Conservation (phyloP, 805 yeast genomes). For the Teunomyces kruisii region DNA sequence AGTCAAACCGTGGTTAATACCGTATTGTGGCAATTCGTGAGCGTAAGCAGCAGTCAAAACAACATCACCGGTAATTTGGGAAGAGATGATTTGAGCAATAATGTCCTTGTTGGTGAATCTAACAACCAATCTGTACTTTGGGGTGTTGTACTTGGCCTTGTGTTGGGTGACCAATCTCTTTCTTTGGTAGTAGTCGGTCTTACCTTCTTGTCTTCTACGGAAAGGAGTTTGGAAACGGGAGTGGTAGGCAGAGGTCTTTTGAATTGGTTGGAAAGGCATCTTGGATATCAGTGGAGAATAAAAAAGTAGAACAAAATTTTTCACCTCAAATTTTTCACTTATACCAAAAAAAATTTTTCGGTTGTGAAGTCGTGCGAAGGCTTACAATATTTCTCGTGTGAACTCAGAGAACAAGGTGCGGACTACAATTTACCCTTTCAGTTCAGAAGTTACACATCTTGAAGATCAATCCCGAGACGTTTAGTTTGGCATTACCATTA, state of each 20-base stretch:
- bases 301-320: conserved; percentile 2
- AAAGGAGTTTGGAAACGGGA: conserved; percentile 99
- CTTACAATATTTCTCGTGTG: background rate
- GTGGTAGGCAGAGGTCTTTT: conserved; percentile 91
- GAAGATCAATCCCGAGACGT: no score
- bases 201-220: conserved; percentile 99
- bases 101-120: conserved; percentile 99
- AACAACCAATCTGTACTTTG: conserved; percentile 99
- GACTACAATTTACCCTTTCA: no score
- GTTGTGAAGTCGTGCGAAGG: background rate
- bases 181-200: conserved; percentile 99
- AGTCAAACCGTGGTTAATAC: conserved; percentile 97
- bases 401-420: background rate
- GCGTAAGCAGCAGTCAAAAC: conserved; percentile 98
- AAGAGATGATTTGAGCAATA: conserved; percentile 95
- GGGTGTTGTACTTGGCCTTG: conserved; percentile 99
- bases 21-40: conserved; percentile 97
- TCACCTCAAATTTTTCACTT: conserved; percentile 3
- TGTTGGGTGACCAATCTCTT: conserved; percentile 99
- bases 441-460: no score
- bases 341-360: background rate
- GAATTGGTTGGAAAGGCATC: conserved; percentile 75
- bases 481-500: no score
- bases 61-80: conserved; percentile 95
- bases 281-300: conserved; percentile 19